A percentile compares a stretch with the other conserved stretches of the same genome.
phyloP scores from a whole-genome alignment of 345 rosid genomes.

The Litchi chinensis region DNA sequence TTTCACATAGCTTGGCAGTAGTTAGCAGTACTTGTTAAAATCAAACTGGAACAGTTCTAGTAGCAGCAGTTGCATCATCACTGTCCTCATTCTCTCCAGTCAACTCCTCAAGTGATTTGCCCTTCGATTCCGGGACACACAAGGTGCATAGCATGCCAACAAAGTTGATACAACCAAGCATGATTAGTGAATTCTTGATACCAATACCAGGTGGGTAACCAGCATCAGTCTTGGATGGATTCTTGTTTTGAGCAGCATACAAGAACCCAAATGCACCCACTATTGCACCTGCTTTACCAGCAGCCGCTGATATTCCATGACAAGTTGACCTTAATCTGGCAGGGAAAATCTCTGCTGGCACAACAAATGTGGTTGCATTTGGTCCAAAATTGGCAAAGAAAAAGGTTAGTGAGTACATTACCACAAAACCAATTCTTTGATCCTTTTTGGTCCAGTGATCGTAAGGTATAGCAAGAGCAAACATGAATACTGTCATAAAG shows the following conservation, averaged over 20 bases:
- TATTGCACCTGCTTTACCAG: conserved; percentile 72
- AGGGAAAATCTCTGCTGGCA: conserved; percentile 83
- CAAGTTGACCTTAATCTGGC: conserved; percentile 78
- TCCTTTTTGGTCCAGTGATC: conserved; percentile 57
- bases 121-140: conserved; percentile 39
- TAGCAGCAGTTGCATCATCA: not conserved
- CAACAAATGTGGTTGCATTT: conserved; percentile 73
- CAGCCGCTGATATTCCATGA: conserved; percentile 77
- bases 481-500: conserved; percentile 65
- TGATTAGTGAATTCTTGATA: conserved; percentile 33
- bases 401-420: conserved; percentile 63
- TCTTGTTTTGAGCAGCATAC: conserved; percentile 43
- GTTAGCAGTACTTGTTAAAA: not conserved
- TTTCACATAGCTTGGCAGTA: not conserved
- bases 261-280: conserved; percentile 77
- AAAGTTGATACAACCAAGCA: conserved; percentile 31
- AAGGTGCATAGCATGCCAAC: conserved; percentile 28
- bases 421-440: conserved; percentile 57
- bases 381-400: conserved; percentile 88
- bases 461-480: conserved; percentile 67
- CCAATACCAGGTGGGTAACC: conserved; percentile 40
- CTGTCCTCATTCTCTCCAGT: conserved; percentile 33
- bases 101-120: conserved; percentile 37
- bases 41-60: conserved; percentile 20
- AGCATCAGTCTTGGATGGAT: conserved; percentile 19